Percentiles rank a stretch among this genome's conserved stretches.
phyloP scores from a whole-genome alignment of 345 rosid species.

The Salix koriyanagi region DNA sequence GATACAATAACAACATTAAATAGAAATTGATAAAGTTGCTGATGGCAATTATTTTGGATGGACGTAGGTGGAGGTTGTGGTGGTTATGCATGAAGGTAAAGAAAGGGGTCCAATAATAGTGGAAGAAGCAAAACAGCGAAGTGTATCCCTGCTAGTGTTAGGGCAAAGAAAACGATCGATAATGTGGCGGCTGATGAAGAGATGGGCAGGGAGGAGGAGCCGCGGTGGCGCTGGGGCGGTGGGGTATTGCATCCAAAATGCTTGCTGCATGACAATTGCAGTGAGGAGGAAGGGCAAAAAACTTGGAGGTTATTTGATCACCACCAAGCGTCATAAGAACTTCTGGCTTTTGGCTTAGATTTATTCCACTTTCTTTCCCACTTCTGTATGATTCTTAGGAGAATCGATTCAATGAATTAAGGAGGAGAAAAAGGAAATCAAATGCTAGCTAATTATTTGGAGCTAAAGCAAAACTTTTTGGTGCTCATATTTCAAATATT shows the following conservation, averaged over 20 bases:
- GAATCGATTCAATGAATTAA: no score
- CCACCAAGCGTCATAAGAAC: constrained; percentile 82
- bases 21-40: neutral
- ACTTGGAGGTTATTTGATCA: constrained; percentile 83
- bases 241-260: constrained; percentile 70
- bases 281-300: constrained; percentile 72
- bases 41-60: neutral
- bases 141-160: constrained; percentile 57
- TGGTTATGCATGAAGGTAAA: constrained; percentile 51
- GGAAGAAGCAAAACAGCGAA: constrained; percentile 65
- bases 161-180: constrained; percentile 69
- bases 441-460: no score
- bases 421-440: no score
- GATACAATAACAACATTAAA: no score
- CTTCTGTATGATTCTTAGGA: no score
- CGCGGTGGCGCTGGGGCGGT: constrained; percentile 33
- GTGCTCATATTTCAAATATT: no score
- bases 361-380: neutral
- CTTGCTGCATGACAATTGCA: constrained; percentile 81
- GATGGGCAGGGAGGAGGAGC: constrained; percentile 47
- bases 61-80: constrained; percentile 58
- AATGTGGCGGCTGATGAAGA: constrained; percentile 51
- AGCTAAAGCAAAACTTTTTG: no score
- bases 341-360: constrained; percentile 89
- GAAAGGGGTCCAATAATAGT: constrained; percentile 65